These are phyloP conservation scores for Lunularia cruciata DNA, from an alignment of 225 moss, liverwort and hornwort species.

Conservation along the genomic window DNA sequence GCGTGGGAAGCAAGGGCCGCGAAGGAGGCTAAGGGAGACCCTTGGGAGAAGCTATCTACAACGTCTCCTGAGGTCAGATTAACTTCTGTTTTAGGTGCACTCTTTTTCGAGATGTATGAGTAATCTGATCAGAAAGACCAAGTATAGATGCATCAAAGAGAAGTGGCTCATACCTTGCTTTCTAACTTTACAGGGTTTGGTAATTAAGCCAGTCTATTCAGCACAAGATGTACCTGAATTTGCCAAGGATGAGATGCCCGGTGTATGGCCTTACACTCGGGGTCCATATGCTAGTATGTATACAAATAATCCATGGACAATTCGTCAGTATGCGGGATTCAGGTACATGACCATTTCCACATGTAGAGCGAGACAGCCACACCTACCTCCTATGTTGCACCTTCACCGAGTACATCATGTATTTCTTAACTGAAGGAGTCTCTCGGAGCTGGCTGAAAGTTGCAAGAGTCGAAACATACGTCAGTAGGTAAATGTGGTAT, in stretches of 20 bases:
- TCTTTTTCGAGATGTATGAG: too few relatives aligned
- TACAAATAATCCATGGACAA: constrained; percentile 43
- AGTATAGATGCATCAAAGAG: not conserved
- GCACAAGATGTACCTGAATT: constrained; percentile 38
- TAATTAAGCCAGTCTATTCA: constrained; percentile 41
- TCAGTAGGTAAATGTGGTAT: not conserved
- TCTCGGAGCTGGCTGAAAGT: not conserved
- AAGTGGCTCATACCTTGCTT: not conserved
- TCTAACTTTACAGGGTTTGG: constrained; percentile 33
- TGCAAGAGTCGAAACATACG: not conserved
- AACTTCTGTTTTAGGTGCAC: not conserved
- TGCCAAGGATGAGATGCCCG: constrained; percentile 39
- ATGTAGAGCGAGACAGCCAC: too few relatives aligned
- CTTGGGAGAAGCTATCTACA: constrained; percentile 35
- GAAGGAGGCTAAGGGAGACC: constrained; percentile 42
- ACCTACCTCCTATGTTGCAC: not conserved
- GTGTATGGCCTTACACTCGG: constrained; percentile 42
- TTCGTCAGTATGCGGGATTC: constrained; percentile 48
- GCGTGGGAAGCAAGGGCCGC: constrained; percentile 39
- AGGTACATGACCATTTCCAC: constrained; percentile 16
- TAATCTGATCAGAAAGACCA: too few relatives aligned
- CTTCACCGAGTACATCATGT: not conserved
- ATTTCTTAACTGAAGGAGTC: not conserved
- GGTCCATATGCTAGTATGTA: constrained; percentile 52
- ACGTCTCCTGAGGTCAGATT: constrained; percentile 39